Evolutionary conservation across 768 basidiomycete genomes (phyloP), one percentile per base, ranked within the genome.

Genomic region (Psilocybe azurescens): DNA sequence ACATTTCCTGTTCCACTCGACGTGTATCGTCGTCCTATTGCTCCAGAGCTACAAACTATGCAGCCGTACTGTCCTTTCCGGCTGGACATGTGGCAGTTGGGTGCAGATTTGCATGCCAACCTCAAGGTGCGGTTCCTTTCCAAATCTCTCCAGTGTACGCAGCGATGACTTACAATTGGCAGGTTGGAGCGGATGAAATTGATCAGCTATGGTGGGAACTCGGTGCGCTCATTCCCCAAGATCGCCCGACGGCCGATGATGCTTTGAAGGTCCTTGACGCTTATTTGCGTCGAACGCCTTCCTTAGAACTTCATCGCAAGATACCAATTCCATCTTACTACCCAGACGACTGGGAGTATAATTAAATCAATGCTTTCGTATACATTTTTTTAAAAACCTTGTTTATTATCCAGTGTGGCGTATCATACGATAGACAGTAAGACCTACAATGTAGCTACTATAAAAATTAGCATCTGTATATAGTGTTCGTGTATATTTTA

Each of bases 1-100:
- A 32, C 18, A 14, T 39, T 38, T 3, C 29, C 24, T 3, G 36
- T 24, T 8, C 33, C 20, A 7, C 20, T 6, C 9, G 49, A 57
- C 1, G 33, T n/a, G 1, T 66, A 62, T 28, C 28, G 16, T 13
- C 58, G 61, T 2, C 49, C 28, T 3, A 8, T 36, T 6, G 53
- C 65, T n/a, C 50, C 54, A 1, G 65, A 66, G 18, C 46, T 65
- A 5, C 14, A n/a, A 13, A 36, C 33, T 36, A 55, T 16, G 10
- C n/a, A 32, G 24, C 36, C 55, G 2, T 66, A 66, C 41, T 62
- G 50, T 20, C 65, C 65, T 0, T 66, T 66, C 39, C 28, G 41
- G 8, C 28, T 66, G n/a, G 65, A 66, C 44, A 57, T 66, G 4
- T 66, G 61, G 65, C 65, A 66, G 14, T 51, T 66, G 30, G 61